Conservation (phyloP, 2,329 filamentous ascomycete species). For the Thelonectria blattea region DNA sequence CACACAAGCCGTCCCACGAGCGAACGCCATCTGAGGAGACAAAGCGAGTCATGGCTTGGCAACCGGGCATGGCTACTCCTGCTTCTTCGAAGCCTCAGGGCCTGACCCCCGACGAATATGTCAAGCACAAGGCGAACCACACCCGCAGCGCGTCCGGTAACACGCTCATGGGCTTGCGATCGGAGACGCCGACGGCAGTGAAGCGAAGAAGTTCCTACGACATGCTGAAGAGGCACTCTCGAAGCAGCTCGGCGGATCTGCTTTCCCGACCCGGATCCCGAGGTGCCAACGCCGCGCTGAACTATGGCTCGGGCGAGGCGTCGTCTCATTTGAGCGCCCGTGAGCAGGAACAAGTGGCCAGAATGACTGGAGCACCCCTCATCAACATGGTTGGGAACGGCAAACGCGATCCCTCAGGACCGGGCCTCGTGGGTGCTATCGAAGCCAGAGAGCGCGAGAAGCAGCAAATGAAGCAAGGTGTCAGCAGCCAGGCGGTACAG, state of each 20-base stretch:
- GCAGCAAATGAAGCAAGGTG: conserved; percentile 43
- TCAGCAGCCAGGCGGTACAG: conserved; percentile 27
- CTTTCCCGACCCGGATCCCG: conserved; percentile 63
- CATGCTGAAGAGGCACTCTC: conserved; percentile 48
- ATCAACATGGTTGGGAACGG: conserved; percentile 67
- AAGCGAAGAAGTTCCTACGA: conserved; percentile 51
- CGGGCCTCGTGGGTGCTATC: conserved; percentile 78
- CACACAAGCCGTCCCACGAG: conserved; percentile 43
- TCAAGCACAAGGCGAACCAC: conserved; percentile 76
- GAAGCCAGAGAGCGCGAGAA: conserved; percentile 81
- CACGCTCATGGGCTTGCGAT: conserved; percentile 40
- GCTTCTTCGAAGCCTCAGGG: conserved; percentile 55
- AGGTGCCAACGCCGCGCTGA: conserved; percentile 59
- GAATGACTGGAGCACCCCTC: conserved; percentile 78
- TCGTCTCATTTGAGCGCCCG: conserved; percentile 75
- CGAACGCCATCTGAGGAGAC: conserved; percentile 59
- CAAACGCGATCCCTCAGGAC: conserved; percentile 52
- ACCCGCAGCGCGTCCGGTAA: conserved; percentile 64
- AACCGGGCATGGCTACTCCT: conserved; percentile 67
- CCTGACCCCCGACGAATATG: conserved; percentile 81
- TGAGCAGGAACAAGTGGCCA: conserved; percentile 88
- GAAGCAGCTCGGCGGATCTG: conserved; percentile 54
- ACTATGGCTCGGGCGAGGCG: conserved; percentile 51
- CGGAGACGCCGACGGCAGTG: conserved; percentile 40
- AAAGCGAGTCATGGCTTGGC: conserved; percentile 77